A percentile compares a stretch with the other conserved stretches of the same genome.
These are phyloP conservation scores for Daldinia loculata DNA, from an alignment of 495 filamentous ascomycete genomes.

Conservation along the genomic window DNA sequence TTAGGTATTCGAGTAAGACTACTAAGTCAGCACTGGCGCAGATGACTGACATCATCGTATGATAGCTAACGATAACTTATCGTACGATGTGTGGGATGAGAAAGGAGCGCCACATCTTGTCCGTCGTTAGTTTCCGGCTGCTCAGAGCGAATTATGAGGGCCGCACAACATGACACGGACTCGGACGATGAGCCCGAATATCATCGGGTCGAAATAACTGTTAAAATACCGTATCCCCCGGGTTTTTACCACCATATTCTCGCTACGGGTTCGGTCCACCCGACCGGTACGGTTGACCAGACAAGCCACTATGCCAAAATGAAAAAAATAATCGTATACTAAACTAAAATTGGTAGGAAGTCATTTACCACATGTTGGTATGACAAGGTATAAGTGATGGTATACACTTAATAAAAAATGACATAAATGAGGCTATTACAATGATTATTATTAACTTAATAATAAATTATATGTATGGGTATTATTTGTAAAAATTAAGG, in stretches of 20 bases:
- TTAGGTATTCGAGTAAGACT: background rate
- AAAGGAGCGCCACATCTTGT: slow-evolving; percentile 18
- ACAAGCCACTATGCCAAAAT: too few species aligned
- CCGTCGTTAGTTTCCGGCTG: slow-evolving; percentile 8
- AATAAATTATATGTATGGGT: too few species aligned
- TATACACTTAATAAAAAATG: too few species aligned
- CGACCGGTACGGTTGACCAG: too few species aligned
- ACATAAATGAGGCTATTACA: too few species aligned
- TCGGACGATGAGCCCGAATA: background rate
- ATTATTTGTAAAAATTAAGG: too few species aligned
- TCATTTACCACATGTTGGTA: too few species aligned
- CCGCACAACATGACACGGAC: background rate
- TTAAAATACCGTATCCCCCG: background rate
- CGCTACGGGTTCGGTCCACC: background rate
- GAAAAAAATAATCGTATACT: too few species aligned
- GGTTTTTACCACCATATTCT: background rate
- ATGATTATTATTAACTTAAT: too few species aligned
- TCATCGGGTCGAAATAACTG: background rate
- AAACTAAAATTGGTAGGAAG: too few species aligned
- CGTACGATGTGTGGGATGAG: slow-evolving; percentile 34
- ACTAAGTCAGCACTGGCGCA: slow-evolving; percentile 14
- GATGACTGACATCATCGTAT: slow-evolving; percentile 25
- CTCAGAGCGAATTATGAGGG: background rate
- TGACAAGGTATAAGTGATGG: too few species aligned
- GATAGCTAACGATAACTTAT: slow-evolving; percentile 37